Evolutionary conservation across 495 filamentous ascomycete genomes (phyloP).

Genomic region (Daldinia childiae): DNA sequence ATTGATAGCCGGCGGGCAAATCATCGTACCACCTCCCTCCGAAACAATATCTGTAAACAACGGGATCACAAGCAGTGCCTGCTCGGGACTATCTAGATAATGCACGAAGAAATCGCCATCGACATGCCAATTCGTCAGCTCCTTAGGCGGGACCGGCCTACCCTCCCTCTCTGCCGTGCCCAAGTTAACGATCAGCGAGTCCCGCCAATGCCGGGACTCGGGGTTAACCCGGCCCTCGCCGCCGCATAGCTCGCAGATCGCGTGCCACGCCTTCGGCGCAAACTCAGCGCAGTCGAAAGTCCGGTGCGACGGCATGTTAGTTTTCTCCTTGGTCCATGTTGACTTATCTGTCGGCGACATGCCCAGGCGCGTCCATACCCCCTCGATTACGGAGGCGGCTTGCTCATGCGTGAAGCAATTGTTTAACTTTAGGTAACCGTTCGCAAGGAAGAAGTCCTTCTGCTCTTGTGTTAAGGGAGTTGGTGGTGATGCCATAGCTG

Average conservation of each 20-base stretch:
- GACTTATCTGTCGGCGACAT: constrained; percentile 71
- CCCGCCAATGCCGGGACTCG: constrained; percentile 66
- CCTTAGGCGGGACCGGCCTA: constrained; percentile 57
- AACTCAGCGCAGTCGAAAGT: constrained; percentile 64
- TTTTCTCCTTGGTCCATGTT: constrained; percentile 70
- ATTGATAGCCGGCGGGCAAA: constrained; percentile 68
- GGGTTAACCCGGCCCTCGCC: constrained; percentile 67
- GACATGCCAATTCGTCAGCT: constrained; percentile 74
- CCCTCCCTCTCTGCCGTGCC: constrained; percentile 66
- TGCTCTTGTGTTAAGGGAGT: constrained; percentile 65
- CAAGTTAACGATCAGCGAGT: constrained; percentile 78
- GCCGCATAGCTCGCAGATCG: constrained; percentile 75
- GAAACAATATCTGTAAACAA: constrained; percentile 71
- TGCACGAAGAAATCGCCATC: constrained; percentile 83
- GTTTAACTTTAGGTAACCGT: constrained; percentile 71
- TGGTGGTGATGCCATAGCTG: constrained; percentile 42
- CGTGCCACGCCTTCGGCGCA: constrained; percentile 73
- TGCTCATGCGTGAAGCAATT: constrained; percentile 70
- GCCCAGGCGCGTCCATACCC: constrained; percentile 75
- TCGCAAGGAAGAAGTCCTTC: constrained; percentile 70
- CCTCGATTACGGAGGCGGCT: constrained; percentile 63
- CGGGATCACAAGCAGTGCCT: constrained; percentile 75
- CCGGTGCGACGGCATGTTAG: constrained; percentile 71
- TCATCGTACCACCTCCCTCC: constrained; percentile 73
- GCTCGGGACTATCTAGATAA: constrained; percentile 77